Conservation (phyloP, 2,329 filamentous ascomycete genomes). For the Ascochyta rabiei region DNA sequence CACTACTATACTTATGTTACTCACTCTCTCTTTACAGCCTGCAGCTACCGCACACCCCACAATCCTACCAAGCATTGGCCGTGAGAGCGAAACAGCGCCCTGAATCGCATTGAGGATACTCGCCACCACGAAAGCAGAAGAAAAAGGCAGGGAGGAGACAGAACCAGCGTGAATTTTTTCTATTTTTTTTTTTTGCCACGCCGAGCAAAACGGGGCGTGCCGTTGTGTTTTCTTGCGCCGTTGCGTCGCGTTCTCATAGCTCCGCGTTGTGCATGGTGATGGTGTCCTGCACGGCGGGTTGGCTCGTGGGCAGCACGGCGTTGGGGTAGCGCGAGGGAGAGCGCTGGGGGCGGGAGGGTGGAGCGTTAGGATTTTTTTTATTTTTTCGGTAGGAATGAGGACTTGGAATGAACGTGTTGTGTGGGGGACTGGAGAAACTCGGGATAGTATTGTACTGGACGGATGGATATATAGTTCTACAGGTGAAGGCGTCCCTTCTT, state of each 20-base stretch:
- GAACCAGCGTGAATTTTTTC: constrained; percentile 20
- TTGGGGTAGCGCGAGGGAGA: constrained; percentile 3
- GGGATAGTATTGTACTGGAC: too few relatives aligned
- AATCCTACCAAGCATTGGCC: constrained; percentile 1
- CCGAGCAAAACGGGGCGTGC: constrained; percentile 20
- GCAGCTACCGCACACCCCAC: too few relatives aligned
- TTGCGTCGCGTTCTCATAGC: constrained; percentile 17
- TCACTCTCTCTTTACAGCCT: too few relatives aligned
- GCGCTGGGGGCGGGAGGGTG: background rate
- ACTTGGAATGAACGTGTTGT: too few relatives aligned
- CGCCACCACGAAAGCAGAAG: constrained; percentile 18
- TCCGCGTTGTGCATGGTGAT: constrained; percentile 27
- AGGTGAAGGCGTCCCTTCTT: too few relatives aligned
- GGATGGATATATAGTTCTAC: too few relatives aligned
- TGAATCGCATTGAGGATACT: constrained; percentile 28
- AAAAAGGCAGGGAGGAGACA: background rate
- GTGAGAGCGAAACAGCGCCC: constrained; percentile 18
- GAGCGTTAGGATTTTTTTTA: background rate
- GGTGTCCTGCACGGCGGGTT: constrained; percentile 21
- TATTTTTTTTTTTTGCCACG: too few relatives aligned
- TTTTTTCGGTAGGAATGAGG: too few relatives aligned
- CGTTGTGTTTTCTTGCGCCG: constrained; percentile 11
- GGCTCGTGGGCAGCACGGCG: constrained; percentile 15
- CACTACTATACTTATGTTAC: too few relatives aligned
- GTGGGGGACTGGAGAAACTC: too few relatives aligned